Evolutionary conservation across 2,329 filamentous ascomycete species (phyloP).

Genomic region (Cordyceps cicadae): DNA sequence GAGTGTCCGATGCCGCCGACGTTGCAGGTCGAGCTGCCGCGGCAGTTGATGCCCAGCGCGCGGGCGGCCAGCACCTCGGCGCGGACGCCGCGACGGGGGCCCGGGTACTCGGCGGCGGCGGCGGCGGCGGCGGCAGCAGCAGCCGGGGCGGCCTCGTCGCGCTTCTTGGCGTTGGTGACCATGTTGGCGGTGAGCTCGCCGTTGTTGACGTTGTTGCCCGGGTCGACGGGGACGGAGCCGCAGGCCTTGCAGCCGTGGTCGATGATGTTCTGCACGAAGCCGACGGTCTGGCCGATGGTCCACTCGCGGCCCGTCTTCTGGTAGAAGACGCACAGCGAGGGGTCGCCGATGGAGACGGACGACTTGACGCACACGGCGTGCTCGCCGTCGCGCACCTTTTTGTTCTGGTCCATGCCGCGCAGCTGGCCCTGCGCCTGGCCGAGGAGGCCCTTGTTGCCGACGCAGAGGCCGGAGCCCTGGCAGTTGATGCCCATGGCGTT

Average conservation of each 20-base stretch:
- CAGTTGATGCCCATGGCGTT: constrained; percentile 14
- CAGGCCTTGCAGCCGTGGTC: constrained; percentile 9
- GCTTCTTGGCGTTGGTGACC: constrained; percentile 12
- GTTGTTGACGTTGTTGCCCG: constrained; percentile 14
- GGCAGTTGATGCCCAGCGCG: constrained; percentile 12
- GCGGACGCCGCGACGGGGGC: not conserved
- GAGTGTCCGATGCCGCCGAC: constrained; percentile 10
- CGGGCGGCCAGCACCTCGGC: constrained; percentile 2
- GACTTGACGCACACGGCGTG: constrained; percentile 12
- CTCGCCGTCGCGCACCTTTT: constrained; percentile 10
- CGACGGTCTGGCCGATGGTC: constrained; percentile 13
- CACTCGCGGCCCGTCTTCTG: constrained; percentile 13
- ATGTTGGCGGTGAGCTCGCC: constrained; percentile 14
- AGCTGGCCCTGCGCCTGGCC: constrained; percentile 11
- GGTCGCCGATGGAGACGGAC: constrained; percentile 9
- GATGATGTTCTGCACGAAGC: constrained; percentile 6
- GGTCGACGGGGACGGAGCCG: constrained; percentile 9
- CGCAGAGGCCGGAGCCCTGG: constrained; percentile 13
- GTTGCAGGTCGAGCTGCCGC: constrained; percentile 11
- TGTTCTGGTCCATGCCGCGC: constrained; percentile 12
- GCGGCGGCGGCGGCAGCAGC: too few relatives aligned
- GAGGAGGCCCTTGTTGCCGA: constrained; percentile 12
- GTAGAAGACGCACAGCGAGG: constrained; percentile 13
- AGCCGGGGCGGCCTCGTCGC: too few relatives aligned
- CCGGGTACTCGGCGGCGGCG: not conserved